A percentile compares a stretch with the other conserved stretches of the same genome.
Conservation (phyloP, 306 rosid species). For the Ochetophila trinervis region DNA sequence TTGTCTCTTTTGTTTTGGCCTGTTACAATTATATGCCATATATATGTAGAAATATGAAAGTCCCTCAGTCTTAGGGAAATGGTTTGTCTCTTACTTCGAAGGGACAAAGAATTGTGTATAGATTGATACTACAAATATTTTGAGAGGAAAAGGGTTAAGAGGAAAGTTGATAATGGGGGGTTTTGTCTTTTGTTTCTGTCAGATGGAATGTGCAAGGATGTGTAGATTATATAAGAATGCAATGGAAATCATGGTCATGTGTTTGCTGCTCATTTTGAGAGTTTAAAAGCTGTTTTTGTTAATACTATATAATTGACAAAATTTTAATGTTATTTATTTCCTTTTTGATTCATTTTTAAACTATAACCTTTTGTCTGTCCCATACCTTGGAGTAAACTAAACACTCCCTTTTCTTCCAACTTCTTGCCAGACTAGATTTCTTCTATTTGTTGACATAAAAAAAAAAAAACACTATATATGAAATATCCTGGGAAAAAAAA, state of each 20-base stretch:
- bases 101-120: constrained; percentile 38
- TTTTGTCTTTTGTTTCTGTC: constrained; percentile 14
- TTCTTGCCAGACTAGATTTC: no score
- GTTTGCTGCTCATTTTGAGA: constrained; percentile 4
- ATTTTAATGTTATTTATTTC: constrained; percentile 14
- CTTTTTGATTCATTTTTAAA: no score
- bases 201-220: not conserved
- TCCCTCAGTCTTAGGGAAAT: constrained; percentile 20
- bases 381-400: no score
- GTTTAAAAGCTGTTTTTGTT: constrained; percentile 8
- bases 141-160: constrained; percentile 21
- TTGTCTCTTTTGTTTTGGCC: no score
- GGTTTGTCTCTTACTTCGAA: constrained; percentile 21
- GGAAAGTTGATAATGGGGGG: constrained; percentile 25
- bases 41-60: constrained; percentile 25
- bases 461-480: no score
- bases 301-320: not conserved
- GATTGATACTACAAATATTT: constrained; percentile 29
- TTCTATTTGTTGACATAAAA: no score
- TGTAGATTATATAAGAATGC: constrained; percentile 13
- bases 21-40: no score
- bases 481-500: no score
- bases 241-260: constrained; percentile 14
- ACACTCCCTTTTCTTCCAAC: no score
- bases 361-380: no score